Base-by-base conservation (phyloP, 352 stramenopile species). In the Globisporangium emineosum region DNA sequence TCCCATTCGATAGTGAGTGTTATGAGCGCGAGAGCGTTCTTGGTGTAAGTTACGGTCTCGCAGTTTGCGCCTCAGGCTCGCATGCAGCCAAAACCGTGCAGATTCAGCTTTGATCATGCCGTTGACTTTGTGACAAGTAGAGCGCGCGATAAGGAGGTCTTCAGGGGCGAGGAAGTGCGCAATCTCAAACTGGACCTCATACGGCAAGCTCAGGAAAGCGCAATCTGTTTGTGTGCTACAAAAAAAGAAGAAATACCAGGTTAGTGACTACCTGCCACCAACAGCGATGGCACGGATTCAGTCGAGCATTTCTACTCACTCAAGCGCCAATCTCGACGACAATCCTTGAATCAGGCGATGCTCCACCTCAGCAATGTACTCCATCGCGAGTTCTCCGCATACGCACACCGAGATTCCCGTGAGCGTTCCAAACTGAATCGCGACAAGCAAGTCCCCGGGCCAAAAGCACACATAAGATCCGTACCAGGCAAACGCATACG, bases 51-150 rank as follows among this genome's bases (percentile, higher is more conserved):
- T 71, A 43, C 69, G 70, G 65, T 86, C 77, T 66, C 78, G 78
- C 66, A 81, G 77, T 63, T 81, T 90, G 52, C 84, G 83, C 58
- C 82, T 78, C 61, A 96, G 74, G 53, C 83, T 91, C 60, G 85
- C 74, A 49, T 94, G 86, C 49, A 93, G 66, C 87, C 87, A 96
- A 71, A 91, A 96, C 5, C 87, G 79, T 50, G 83, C 80, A 15
- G 87, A 93, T 56, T 96, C 87, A 5, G 87, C 87, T 59, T 83
- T 86, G 42, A 96, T 75, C 75, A 96, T 79, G 58, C 80, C 84
- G 66, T 96, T 93, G 12, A 96, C 72, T 57, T 86, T 90, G 68
- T 91, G 81, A 60, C 86, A 94, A 3, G 83, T 91, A 15, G 80
- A 76, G 29, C 87, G 80, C 2, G 78, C 77, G 6, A 91, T 76